A percentile compares a stretch with the other conserved stretches of the same genome.
phyloP scores from a whole-genome alignment of 2,329 filamentous ascomycete species.

The Akanthomyces lecanii region DNA sequence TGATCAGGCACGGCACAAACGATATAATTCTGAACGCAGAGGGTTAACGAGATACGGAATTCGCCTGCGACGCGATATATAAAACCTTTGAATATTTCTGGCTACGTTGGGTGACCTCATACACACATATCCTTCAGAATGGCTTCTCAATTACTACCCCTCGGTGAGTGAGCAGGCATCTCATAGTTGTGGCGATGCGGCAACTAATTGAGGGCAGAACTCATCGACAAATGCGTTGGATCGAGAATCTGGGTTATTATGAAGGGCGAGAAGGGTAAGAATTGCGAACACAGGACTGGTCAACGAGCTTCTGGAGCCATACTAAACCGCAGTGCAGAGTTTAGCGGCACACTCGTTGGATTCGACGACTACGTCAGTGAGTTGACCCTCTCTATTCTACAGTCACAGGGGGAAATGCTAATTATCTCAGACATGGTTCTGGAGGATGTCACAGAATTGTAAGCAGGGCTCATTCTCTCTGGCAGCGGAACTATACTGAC shows the following conservation, averaged over 20 bases:
- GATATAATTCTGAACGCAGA: neutral
- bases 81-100: too few species aligned
- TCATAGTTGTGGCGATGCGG: neutral
- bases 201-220: slow-evolving; percentile 54
- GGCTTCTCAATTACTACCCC: slow-evolving; percentile 69
- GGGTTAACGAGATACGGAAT: neutral
- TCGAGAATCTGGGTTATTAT: slow-evolving; percentile 98
- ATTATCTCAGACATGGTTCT: slow-evolving; percentile 81
- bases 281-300: neutral
- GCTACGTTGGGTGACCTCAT: too few species aligned
- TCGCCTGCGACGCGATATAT: neutral
- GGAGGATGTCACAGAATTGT: slow-evolving; percentile 97
- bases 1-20: neutral
- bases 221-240: slow-evolving; percentile 98
- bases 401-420: slow-evolving; percentile 14
- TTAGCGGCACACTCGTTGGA: slow-evolving; percentile 87
- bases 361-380: slow-evolving; percentile 99
- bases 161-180: slow-evolving; percentile 47
- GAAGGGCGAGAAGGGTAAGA: slow-evolving; percentile 92
- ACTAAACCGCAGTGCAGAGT: slow-evolving; percentile 57
- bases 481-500: slow-evolving; percentile 22
- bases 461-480: neutral
- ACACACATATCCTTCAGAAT: slow-evolving; percentile 38
- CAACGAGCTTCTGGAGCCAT: slow-evolving; percentile 14
- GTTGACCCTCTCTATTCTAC: slow-evolving; percentile 40